Percentiles rank a stretch among this genome's conserved stretches.
Conservation (phyloP, 129 eudicot genomes). For the Artemisia argyi region DNA sequence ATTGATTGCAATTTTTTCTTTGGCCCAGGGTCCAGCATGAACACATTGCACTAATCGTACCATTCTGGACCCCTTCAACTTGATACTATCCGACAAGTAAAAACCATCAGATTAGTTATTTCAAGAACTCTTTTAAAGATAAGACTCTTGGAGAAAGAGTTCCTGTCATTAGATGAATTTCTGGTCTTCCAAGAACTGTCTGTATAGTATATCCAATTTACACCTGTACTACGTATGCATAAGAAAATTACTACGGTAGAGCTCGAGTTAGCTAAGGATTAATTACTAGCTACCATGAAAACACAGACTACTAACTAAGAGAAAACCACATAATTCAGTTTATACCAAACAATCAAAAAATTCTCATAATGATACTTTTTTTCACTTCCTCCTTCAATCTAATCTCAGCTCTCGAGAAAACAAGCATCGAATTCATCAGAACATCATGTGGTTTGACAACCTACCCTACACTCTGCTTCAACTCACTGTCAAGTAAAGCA, state of each 20-base stretch:
- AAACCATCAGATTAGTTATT: neutral
- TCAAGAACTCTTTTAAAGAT: too few species aligned
- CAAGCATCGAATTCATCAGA: slow-evolving; percentile 37
- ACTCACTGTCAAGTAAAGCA: slow-evolving; percentile 38
- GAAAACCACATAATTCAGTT: too few species aligned
- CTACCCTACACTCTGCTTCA: slow-evolving; percentile 47
- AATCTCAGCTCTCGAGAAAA: slow-evolving; percentile 19
- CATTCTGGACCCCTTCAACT: neutral
- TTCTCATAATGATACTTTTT: neutral
- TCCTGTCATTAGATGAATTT: too few species aligned
- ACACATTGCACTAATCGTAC: neutral
- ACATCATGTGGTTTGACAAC: slow-evolving; percentile 44
- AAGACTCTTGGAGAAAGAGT: too few species aligned
- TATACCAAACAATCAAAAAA: too few species aligned
- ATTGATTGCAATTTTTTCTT: neutral
- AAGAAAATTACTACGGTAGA: too few species aligned
- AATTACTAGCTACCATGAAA: too few species aligned
- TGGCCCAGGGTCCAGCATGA: neutral
- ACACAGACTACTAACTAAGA: too few species aligned
- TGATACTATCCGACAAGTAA: neutral
- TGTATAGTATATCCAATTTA: too few species aligned
- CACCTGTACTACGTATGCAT: too few species aligned
- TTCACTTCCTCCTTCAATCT: slow-evolving; percentile 14
- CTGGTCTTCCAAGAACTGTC: too few species aligned
- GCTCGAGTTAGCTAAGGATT: too few species aligned